phyloP scores from a whole-genome alignment of 2,329 filamentous ascomycete species.

The Dothistroma septosporum region DNA sequence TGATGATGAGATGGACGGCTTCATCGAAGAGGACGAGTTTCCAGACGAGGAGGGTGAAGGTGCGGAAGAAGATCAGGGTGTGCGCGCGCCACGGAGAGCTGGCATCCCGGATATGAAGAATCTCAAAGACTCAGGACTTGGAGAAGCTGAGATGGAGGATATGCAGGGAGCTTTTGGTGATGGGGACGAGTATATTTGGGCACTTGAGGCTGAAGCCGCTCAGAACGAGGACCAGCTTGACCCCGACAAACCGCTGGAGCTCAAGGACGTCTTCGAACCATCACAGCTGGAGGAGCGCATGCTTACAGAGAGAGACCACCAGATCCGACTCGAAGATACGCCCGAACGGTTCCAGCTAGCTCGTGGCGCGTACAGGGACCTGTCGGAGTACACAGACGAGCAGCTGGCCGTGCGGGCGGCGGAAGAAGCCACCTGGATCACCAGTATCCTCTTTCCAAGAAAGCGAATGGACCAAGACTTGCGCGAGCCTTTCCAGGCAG shows the following conservation, averaged over 20 bases:
- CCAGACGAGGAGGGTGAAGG: constrained; percentile 76
- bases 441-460: constrained; percentile 82
- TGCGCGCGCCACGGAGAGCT: constrained; percentile 72
- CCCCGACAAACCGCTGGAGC: constrained; percentile 78
- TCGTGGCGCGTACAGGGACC: constrained; percentile 77
- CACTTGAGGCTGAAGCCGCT: constrained; percentile 80
- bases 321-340: constrained; percentile 81
- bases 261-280: constrained; percentile 97
- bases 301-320: constrained; percentile 90
- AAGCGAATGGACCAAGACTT: constrained; percentile 68
- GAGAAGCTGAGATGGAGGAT: constrained; percentile 89
- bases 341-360: constrained; percentile 93
- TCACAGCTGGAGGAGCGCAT: constrained; percentile 91
- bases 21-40: constrained; percentile 94
- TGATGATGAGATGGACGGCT: constrained; percentile 79
- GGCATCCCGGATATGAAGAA: constrained; percentile 69
- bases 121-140: constrained; percentile 61
- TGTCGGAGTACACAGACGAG: constrained; percentile 70
- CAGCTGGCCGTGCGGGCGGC: constrained; percentile 60
- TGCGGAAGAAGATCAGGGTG: constrained; percentile 80
- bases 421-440: constrained; percentile 90
- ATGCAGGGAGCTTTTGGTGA: constrained; percentile 96
- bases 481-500: constrained; percentile 76
- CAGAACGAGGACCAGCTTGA: constrained; percentile 71
- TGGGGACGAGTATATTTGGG: constrained; percentile 94